These are phyloP conservation scores for Circinella umbellata DNA, from an alignment of 371 early-diverging fungal species.

Conservation along the genomic window DNA sequence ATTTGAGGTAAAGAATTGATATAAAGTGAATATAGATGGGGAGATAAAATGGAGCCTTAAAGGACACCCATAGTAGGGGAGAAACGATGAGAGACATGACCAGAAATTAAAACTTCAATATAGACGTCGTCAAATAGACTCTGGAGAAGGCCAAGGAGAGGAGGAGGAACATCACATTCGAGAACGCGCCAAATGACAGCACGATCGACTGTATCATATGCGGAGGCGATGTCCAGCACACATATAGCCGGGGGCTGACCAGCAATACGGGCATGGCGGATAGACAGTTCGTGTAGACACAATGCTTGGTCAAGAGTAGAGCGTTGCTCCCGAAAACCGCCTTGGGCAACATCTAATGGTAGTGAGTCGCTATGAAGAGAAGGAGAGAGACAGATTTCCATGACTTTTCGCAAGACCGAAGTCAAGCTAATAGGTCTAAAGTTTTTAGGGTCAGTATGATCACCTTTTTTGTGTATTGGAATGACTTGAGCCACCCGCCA, in stretches of 20 bases:
- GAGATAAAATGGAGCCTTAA: slow-evolving; percentile 1
- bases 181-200: slow-evolving; percentile 19
- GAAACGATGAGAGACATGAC: neutral
- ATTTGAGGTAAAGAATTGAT: neutral
- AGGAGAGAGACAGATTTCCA: slow-evolving; percentile 16
- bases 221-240: slow-evolving; percentile 30
- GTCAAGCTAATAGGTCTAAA: no score
- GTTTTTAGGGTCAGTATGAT: no score
- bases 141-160: neutral
- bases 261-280: neutral
- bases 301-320: slow-evolving; percentile 12
- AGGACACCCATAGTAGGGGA: neutral
- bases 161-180: neutral
- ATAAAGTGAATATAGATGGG: neutral
- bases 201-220: no score
- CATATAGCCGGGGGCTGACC: slow-evolving; percentile 13
- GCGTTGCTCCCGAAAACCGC: slow-evolving; percentile 29
- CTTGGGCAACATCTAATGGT: slow-evolving; percentile 16
- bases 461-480: no score
- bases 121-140: neutral
- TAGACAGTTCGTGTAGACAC: slow-evolving; percentile 6
- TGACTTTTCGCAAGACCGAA: no score
- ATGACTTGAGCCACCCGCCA: no score
- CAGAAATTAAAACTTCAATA: slow-evolving; percentile 1
- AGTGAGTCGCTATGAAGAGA: neutral